Evolutionary conservation across 78 protist species (phyloP).

Genomic region (Dictyostelium intermedium): DNA sequence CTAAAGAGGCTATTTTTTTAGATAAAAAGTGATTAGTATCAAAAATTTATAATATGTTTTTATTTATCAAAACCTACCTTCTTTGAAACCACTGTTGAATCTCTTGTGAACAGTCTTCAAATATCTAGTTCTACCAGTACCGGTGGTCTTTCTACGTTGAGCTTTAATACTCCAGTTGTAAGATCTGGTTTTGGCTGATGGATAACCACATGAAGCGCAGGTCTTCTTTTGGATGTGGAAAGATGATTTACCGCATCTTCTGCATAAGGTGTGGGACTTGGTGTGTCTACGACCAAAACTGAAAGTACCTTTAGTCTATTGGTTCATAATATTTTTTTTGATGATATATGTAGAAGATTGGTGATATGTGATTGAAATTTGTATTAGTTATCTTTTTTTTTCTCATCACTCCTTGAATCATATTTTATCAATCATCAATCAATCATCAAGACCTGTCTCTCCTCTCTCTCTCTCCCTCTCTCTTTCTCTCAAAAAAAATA

Average conservation of each 20-base stretch:
- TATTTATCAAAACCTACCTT: constrained; percentile 31
- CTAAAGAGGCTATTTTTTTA: background rate
- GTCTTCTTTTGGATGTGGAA: constrained; percentile 96
- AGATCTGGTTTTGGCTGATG: constrained; percentile 90
- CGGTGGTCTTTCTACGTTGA: constrained; percentile 97
- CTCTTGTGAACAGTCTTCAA: constrained; percentile 84
- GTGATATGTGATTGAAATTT: too few species aligned
- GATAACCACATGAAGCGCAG: constrained; percentile 99
- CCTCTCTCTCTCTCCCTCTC: too few species aligned
- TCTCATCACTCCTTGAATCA: background rate
- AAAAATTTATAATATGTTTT: too few species aligned
- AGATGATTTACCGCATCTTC: constrained; percentile 96
- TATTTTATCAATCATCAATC: background rate
- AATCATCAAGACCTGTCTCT: too few species aligned
- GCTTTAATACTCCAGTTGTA: constrained; percentile 96
- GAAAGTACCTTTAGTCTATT: constrained; percentile 96
- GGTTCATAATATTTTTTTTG: background rate
- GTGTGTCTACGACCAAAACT: constrained; percentile 95
- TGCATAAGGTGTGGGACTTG: constrained; percentile 98
- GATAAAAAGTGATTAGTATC: background rate
- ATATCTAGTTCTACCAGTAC: constrained; percentile 98
- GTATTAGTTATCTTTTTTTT: background rate
- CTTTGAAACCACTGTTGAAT: constrained; percentile 82
- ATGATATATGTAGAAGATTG: background rate
- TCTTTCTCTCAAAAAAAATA: too few species aligned